Evolutionary conservation across 148 eudicot species (phyloP).

Genomic region (Rhododendron mucronatum): DNA sequence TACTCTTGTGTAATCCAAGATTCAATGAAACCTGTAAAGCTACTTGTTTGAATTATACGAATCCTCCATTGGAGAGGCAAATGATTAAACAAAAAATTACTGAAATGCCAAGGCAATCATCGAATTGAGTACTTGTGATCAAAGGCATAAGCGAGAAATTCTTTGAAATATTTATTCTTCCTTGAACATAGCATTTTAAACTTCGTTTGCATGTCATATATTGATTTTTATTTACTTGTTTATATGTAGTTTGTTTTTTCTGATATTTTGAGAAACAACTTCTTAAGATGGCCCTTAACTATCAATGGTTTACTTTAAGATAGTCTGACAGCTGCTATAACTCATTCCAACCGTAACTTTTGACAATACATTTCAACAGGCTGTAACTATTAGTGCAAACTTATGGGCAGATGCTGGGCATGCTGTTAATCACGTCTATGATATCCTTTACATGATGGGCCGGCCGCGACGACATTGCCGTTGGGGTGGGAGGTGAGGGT

Average conservation of each 20-base stretch:
- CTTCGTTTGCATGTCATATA: not conserved
- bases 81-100: not conserved
- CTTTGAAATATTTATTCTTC: too few relatives aligned
- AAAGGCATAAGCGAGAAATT: not conserved
- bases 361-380: constrained; percentile 30
- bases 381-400: constrained; percentile 63
- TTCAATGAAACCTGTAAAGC: not conserved
- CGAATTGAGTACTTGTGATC: not conserved
- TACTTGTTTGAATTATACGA: not conserved
- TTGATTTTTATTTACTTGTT: not conserved
- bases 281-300: not conserved
- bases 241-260: not conserved
- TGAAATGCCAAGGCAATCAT: not conserved
- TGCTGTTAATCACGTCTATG: constrained; percentile 75
- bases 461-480: constrained; percentile 70
- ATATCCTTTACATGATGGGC: constrained; percentile 85
- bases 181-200: not conserved
- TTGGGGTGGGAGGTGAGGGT: constrained; percentile 92
- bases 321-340: not conserved
- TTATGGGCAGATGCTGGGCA: constrained; percentile 84
- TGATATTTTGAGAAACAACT: not conserved
- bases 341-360: not conserved
- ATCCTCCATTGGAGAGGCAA: not conserved
- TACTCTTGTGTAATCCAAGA: not conserved
- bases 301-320: not conserved